Base-by-base conservation (phyloP, 2,329 filamentous ascomycete species). In the Trichoderma citrinoviride region DNA sequence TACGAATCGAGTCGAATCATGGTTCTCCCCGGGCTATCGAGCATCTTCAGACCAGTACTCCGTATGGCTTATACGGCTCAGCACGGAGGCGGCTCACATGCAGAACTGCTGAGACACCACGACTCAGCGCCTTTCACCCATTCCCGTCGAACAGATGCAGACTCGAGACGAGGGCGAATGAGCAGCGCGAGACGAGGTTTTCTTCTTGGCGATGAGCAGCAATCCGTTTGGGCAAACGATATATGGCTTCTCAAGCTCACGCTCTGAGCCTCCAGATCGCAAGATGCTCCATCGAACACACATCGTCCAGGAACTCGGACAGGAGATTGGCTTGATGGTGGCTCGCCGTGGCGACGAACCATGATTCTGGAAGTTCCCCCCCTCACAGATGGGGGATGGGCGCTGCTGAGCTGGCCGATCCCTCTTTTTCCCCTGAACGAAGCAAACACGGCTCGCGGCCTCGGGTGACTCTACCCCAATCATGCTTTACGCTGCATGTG, bases 321-420 rank as follows among this genome's bases (percentile, higher is more conserved):
- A 8, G 25, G 55, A 7, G 25, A 44, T 37, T 15, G 14, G 17
- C 29, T 37, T 37, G 43, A 46, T 47, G 55, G 14, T 15, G 8
- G 27, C 17, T 33, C 27, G 25, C 25, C 37, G n/a, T 33, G 54
- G 43, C 54, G 19, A 44, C 23, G 10, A 44, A 14, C 25, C 43
- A 49, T 21, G 29, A 7, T 49, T 12, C 33, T 37, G 1, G 7
- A 37, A 14, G 15, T 21, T 57, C 29, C 15, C 44, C 43, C 56
- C 56, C 56, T 60, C 50, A 40, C 44, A 60, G 23, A 19, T 25
- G 21, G n/a, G n/a, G n/a, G 19, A 50, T 27, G 19, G 33, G 29
- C 33, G 56, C 12, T 47, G 56, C 7, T 60, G 56, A 60, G 46
- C 8, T 49, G 56, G 43, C 49, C 33, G 56, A 49, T 41, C 55